Evolutionary conservation across 2,329 filamentous ascomycete genomes (phyloP), one percentile per base, ranked within the genome.

Genomic region (Pseudogymnoascus sp.): DNA sequence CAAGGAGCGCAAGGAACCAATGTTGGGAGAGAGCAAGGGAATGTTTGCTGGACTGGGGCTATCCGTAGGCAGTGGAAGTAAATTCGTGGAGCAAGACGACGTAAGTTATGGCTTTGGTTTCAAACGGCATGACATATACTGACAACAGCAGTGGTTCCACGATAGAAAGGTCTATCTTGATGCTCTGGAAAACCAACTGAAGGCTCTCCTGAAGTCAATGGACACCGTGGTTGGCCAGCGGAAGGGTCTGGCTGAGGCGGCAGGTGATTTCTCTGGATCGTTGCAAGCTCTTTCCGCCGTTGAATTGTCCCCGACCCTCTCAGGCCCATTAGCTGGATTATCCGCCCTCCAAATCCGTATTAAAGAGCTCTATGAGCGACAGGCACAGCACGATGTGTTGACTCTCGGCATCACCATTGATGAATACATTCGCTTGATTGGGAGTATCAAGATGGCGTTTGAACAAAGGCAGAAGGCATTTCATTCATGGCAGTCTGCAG

Each of bases 31-130:
- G 76, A 96, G 87, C 78, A 97, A 97, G 77, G 92, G 94, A 61
- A 88, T 97, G 79, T 85, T 97, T 69, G 91, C 92, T 70, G 90
- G 88, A 13, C 82, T 97, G 61, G 91, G 91, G 21, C 83, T 94
- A 65, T 89, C 82, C 65, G 86, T 93, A 27, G 90, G 92, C 31
- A 83, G 86, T 63, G 82, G 85, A 61, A 87, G 83, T 69, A 99
- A 99, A 75, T 99, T 99, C 76, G 86, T 99, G 39, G 94, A 99
- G 76, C 94, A 97, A 72, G 94, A 99, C 73, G 94, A 99, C 77
- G 89, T 91, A 75, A 79, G 88, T 65, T 41, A 31, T 39, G 36
- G 35, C 17, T 61, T 12, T 29, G 27, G 4, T 13, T 33, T 59
- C n/a, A 17, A 17, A 35, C 6, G 2, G n/a, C 6, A 42, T 15